Percentiles rank a stretch among this genome's conserved stretches.
These are phyloP conservation scores for Ustilago cynodontis DNA, from an alignment of 1,284 basidiomycete species.

Conservation along the genomic window DNA sequence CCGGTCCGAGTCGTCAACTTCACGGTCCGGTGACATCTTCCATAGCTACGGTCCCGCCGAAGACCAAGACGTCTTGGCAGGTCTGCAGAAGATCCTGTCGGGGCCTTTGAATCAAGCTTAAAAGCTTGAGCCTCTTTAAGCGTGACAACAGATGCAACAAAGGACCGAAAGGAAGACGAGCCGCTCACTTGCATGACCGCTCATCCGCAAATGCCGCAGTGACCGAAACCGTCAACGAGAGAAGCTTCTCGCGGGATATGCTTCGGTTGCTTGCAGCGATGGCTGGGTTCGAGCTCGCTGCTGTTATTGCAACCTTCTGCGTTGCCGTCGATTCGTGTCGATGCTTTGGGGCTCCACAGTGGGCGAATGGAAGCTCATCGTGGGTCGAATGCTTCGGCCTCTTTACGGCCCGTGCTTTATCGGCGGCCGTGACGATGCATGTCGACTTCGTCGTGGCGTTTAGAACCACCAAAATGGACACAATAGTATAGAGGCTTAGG, in stretches of 20 bases:
- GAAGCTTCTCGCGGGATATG: background rate
- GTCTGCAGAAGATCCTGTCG: background rate
- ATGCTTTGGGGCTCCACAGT: background rate
- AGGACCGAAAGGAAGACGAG: constrained; percentile 3
- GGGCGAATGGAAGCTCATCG: background rate
- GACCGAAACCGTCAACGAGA: background rate
- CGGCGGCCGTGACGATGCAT: background rate
- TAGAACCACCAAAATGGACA: background rate
- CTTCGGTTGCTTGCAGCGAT: background rate
- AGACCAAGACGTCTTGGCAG: background rate
- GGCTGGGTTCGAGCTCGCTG: background rate
- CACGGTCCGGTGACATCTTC: background rate
- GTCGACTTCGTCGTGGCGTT: background rate
- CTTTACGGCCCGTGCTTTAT: constrained; percentile 1
- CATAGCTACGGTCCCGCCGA: background rate
- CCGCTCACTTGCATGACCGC: background rate
- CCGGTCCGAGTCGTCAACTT: background rate
- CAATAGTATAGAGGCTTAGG: background rate
- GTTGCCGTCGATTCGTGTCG: background rate
- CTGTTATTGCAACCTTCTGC: background rate
- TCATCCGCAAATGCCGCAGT: background rate
- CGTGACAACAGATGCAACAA: background rate
- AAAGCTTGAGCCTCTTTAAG: background rate
- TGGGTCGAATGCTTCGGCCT: background rate
- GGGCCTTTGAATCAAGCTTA: constrained; percentile 1